These are phyloP conservation scores for Stagonosporopsis cucurbitacearum DNA, from an alignment of 2,329 filamentous ascomycete genomes.

Conservation along the genomic window DNA sequence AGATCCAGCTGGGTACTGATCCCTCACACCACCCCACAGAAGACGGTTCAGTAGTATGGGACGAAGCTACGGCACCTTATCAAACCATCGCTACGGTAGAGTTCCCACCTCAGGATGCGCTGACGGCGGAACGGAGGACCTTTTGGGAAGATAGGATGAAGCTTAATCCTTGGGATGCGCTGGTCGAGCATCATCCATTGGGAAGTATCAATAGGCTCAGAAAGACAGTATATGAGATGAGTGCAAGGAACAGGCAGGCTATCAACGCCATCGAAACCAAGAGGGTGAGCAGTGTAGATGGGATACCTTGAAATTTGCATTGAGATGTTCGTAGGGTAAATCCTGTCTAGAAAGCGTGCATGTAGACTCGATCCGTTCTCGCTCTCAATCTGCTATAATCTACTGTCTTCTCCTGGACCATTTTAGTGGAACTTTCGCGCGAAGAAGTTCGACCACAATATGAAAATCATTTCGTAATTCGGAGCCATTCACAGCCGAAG, in stretches of 20 bases:
- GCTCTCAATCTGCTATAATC: background rate
- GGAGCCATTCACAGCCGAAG: no score
- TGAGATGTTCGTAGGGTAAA: background rate
- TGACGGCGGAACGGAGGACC: slow-evolving; percentile 27
- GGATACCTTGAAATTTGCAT: slow-evolving; percentile 27
- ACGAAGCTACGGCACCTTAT: slow-evolving; percentile 40
- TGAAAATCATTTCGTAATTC: no score
- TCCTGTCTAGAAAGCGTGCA: background rate
- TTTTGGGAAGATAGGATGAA: slow-evolving; percentile 42
- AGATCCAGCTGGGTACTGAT: slow-evolving; percentile 41
- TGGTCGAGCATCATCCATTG: slow-evolving; percentile 36
- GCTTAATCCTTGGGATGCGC: slow-evolving; percentile 35
- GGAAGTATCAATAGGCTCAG: slow-evolving; percentile 39
- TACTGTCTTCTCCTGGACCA: background rate
- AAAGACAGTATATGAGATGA: slow-evolving; percentile 38
- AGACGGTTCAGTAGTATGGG: slow-evolving; percentile 40
- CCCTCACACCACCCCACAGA: slow-evolving; percentile 39
- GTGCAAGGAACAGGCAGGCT: slow-evolving; percentile 30
- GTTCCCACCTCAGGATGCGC: slow-evolving; percentile 36
- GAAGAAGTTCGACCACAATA: no score
- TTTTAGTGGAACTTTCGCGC: no score
- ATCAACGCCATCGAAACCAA: slow-evolving; percentile 28
- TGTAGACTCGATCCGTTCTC: no score
- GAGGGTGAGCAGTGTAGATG: slow-evolving; percentile 24
- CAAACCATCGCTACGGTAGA: slow-evolving; percentile 37